Conservation (phyloP, 257 asterid species). For the Salvia miltiorrhiza region DNA sequence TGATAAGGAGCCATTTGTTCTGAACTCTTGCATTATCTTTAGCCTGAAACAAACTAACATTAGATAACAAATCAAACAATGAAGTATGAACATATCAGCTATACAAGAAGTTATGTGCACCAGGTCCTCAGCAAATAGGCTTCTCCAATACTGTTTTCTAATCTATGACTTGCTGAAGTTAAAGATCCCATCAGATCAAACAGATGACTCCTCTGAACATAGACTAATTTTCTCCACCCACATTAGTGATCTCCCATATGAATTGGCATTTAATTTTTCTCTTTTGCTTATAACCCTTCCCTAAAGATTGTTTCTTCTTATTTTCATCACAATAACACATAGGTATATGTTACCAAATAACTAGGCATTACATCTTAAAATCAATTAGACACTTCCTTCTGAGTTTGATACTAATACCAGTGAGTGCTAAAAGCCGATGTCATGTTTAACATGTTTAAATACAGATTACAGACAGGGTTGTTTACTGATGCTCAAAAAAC, state of each 20-base stretch:
- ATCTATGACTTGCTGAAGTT: not conserved
- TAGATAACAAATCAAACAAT: conserved; percentile 2
- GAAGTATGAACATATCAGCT: not conserved
- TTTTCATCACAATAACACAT: not conserved
- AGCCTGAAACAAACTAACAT: conserved; percentile 51
- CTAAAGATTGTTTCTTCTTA: not conserved
- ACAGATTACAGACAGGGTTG: not conserved
- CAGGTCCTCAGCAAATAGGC: conserved; percentile 14
- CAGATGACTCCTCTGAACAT: not conserved
- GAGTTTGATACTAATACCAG: not conserved
- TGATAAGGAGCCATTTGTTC: conserved; percentile 90
- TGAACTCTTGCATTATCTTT: conserved; percentile 72
- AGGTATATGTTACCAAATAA: not conserved
- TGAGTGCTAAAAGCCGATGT: conserved; percentile 1
- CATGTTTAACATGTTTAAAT: not conserved
- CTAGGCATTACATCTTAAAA: not conserved
- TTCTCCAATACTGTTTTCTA: conserved; percentile 2
- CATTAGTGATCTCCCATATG: not conserved
- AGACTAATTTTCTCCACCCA: conserved; percentile 2
- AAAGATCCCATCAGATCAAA: conserved; percentile 11
- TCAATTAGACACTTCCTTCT: not conserved
- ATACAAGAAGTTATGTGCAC: conserved; percentile 6
- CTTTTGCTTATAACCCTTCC: not conserved
- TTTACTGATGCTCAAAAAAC: not conserved
- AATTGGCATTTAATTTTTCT: not conserved